phyloP scores from a whole-genome alignment of 805 yeast genomes.

The Pichia thaimueangensis region DNA sequence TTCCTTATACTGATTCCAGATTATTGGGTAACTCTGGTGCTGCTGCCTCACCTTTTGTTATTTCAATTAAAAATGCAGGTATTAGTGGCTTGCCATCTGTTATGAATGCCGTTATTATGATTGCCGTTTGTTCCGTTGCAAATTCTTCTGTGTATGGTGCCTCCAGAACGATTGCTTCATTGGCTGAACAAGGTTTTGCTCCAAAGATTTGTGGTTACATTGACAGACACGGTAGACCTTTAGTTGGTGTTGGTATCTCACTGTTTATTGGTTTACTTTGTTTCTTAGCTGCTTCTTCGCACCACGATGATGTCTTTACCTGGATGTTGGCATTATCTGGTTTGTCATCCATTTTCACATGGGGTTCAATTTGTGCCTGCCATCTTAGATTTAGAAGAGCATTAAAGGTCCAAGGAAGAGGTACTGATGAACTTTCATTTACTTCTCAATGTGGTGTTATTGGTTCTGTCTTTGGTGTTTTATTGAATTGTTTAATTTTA shows the following conservation, averaged over 20 bases:
- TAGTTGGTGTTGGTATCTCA: constrained; percentile 54
- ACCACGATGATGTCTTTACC: constrained; percentile 49
- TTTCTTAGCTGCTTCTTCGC: constrained; percentile 52
- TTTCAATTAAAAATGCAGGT: constrained; percentile 58
- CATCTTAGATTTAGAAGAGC: constrained; percentile 68
- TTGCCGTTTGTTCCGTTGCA: constrained; percentile 69
- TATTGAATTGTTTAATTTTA: constrained; percentile 52
- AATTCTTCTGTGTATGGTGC: constrained; percentile 68
- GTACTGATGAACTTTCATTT: constrained; percentile 57
- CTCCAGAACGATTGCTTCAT: constrained; percentile 59
- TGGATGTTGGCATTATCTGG: constrained; percentile 78
- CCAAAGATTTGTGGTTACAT: constrained; percentile 58
- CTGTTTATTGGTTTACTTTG: constrained; percentile 50
- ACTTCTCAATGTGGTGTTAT: constrained; percentile 56
- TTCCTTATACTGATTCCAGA: constrained; percentile 48
- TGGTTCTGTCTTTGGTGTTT: constrained; percentile 58
- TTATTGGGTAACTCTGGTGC: constrained; percentile 41
- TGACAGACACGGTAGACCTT: constrained; percentile 71
- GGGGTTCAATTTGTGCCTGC: constrained; percentile 66
- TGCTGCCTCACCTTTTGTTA: constrained; percentile 63
- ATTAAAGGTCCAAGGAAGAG: constrained; percentile 55
- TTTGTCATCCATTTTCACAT: constrained; percentile 63
- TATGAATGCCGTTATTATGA: constrained; percentile 64
- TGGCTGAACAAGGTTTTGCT: constrained; percentile 63
- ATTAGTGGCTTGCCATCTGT: constrained; percentile 59